phyloP scores from a whole-genome alignment of 2,329 filamentous ascomycete genomes.

The Fragosphaeria purpurea region DNA sequence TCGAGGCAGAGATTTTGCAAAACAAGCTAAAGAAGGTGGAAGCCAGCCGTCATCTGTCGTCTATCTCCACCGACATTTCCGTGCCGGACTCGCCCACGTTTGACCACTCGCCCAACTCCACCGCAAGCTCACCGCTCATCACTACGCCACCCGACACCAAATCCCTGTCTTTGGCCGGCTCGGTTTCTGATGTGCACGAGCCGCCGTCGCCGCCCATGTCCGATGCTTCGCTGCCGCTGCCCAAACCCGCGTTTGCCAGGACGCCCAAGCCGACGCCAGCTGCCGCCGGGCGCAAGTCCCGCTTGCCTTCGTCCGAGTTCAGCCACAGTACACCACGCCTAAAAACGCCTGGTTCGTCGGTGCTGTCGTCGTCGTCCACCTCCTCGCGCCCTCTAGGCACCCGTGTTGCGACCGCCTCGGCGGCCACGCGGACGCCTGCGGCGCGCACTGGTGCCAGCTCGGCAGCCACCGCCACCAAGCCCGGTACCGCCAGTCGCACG shows the following conservation, averaged over 20 bases:
- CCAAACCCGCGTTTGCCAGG: constrained; percentile 34
- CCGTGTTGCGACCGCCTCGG: constrained; percentile 37
- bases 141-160: constrained; percentile 72
- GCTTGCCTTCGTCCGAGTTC: constrained; percentile 42
- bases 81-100: constrained; percentile 61
- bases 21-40: constrained; percentile 79
- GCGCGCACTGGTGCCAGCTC: constrained; percentile 33
- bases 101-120: constrained; percentile 69
- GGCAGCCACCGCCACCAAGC: constrained; percentile 30
- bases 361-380: constrained; percentile 29
- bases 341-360: constrained; percentile 27
- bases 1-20: constrained; percentile 87
- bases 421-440: constrained; percentile 31
- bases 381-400: constrained; percentile 22
- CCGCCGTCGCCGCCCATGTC: constrained; percentile 92
- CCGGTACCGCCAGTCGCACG: constrained; percentile 30
- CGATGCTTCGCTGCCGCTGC: constrained; percentile 59
- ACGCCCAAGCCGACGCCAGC: constrained; percentile 24
- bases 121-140: constrained; percentile 82
- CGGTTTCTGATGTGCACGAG: constrained; percentile 59
- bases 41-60: constrained; percentile 41
- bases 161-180: constrained; percentile 45
- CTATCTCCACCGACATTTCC: constrained; percentile 53
- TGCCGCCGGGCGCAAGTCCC: constrained; percentile 30
- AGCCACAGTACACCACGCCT: constrained; percentile 43